These are phyloP conservation scores for Allium fistulosum DNA, from an alignment of 106 monocot genomes.

Conservation along the genomic window DNA sequence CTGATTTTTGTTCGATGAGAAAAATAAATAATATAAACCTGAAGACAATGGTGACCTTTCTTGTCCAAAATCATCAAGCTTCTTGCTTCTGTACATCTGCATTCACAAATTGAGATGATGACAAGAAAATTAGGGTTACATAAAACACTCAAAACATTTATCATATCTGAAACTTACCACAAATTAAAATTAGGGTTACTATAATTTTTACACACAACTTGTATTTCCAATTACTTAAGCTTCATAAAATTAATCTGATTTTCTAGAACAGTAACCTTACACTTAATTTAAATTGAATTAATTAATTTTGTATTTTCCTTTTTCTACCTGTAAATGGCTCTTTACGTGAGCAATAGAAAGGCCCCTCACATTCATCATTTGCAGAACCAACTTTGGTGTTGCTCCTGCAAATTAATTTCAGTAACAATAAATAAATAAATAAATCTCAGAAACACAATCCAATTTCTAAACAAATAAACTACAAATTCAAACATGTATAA, in stretches of 20 bases:
- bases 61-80: constrained; percentile 28
- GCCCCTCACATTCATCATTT: constrained; percentile 53
- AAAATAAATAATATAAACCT: constrained; percentile 10
- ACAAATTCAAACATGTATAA: background rate
- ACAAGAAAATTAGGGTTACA: background rate
- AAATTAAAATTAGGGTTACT: no score
- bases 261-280: no score
- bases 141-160: no score
- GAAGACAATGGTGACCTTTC: constrained; percentile 25
- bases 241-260: no score
- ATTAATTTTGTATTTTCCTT: background rate
- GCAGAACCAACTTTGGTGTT: constrained; percentile 53
- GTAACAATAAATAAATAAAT: background rate
- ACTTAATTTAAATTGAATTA: background rate
- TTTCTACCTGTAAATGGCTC: constrained; percentile 46
- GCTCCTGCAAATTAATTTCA: constrained; percentile 23
- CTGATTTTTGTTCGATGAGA: background rate
- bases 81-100: constrained; percentile 52
- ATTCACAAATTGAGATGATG: background rate
- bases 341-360: constrained; percentile 50
- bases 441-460: background rate
- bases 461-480: background rate
- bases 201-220: no score
- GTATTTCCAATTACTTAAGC: background rate
- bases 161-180: no score